Evolutionary conservation across 2,329 filamentous ascomycete species (phyloP), one percentile per base, ranked within the genome.

Genomic region (Sporothrix brunneoviolacea): DNA sequence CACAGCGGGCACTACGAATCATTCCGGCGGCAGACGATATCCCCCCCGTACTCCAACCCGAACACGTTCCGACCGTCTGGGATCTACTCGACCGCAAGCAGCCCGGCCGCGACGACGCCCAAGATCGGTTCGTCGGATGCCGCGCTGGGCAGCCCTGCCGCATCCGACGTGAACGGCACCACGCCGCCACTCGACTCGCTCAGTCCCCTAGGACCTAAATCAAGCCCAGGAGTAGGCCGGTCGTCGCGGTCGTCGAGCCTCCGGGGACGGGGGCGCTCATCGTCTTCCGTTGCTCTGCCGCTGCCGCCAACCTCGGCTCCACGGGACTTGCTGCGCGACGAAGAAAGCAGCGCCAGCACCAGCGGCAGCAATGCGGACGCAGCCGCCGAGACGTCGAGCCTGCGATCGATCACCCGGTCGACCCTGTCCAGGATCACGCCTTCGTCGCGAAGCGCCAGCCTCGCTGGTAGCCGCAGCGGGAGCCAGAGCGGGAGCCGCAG

Each of bases 1-100:
- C 85, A 95, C 62, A 95, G 90, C 60, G 93, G 93, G 1, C 93
- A 98, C 64, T 98, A 98, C 69, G 93, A 98, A 66, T 91, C 90
- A 1, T 97, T 97, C 66, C 80, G 93, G 30, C 80, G 93, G 33
- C 93, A 97, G 66, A 85, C 88, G 52, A 70, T 88, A 8, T 81
- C 84, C 45, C 72, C 85, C 3, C 91, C 91, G 0, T 97, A 83
- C 63, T 86, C 88, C 1, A 96, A 91, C 8, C 82, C 86, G 0
- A 84, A 87, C 58, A 83, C 82, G 0, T 91, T 95, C 66, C 84
- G 86, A 54, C 77, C 78, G 6, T 86, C 87, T 33, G 84, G 82
- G 7, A 80, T 84, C 30, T 91, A 88, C 62, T 88, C 84, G 64
- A 75, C 73, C 61, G 70, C 80, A 46, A 75, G 79, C 53, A 73